Base-by-base conservation (phyloP, 2,329 filamentous ascomycete genomes). In the Hypomyces rosellus region DNA sequence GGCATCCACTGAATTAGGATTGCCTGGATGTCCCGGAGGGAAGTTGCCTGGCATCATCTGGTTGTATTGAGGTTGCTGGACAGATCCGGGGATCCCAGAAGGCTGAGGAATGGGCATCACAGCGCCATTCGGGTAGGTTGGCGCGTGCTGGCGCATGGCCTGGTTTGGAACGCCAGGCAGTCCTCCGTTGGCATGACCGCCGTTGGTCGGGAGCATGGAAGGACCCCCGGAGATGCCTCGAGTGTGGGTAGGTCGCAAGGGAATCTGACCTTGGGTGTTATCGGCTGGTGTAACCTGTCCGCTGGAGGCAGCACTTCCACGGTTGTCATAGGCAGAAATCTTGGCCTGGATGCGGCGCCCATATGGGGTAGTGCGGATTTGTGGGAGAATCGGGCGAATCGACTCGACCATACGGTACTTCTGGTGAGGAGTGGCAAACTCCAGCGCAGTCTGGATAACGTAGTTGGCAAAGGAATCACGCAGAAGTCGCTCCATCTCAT, bases 381-480 rank as follows among this genome's bases (percentile, higher is more conserved):
- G 76, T 3, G 89, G 87, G 37, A 97, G 74, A 54, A 95, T 84
- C 1, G 91, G 89, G 37, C 90, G 88, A 61, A 97, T 90, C 34
- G 80, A 77, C 54, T 97, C 90, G 42, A 95, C 84, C 40, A 99
- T 77, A 43, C 82, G 81, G 52, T 77, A 73, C 70, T 92, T 90
- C 65, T 83, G 85, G 30, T 82, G 76, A 6, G 80, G 76, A 49
- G 90, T 88, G 12, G 88, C 82, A 63, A 89, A 91, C 61, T 96
- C 91, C 58, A 96, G 80, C 25, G 93, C 91, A 37, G 93, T 99
- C 75, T 99, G 93, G 37, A 99, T 88, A 57, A 99, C 93, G 63
- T 99, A 99, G 72, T 99, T 99, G 67, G 89, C 93, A 64, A 89
- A 99, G 0, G 86, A 89, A 69, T 99, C 93, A 39, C 89, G 87